Percentiles rank a stretch among this genome's conserved stretches.
Conservation (phyloP, 495 filamentous ascomycete species). For the Thozetella sp. region DNA sequence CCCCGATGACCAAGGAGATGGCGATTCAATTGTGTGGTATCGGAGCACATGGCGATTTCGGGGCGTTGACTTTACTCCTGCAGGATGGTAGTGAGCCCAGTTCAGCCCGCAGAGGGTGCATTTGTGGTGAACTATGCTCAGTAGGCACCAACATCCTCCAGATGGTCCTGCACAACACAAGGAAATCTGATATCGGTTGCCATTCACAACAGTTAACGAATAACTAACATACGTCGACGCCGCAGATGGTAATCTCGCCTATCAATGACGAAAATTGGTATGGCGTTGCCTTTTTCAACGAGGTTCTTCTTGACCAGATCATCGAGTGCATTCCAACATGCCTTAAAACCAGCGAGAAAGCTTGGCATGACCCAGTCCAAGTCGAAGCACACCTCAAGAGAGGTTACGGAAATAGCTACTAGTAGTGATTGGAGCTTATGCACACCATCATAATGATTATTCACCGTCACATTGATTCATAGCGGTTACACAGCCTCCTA, state of each 20-base stretch:
- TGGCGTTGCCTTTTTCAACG: constrained; percentile 52
- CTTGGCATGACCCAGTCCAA: constrained; percentile 22
- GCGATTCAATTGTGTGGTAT: constrained; percentile 32
- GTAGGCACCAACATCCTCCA: constrained; percentile 11
- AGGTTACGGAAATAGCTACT: constrained; percentile 32
- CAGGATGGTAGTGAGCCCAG: constrained; percentile 43
- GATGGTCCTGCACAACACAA: background rate
- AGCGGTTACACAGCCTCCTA: too few relatives aligned
- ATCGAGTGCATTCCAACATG: constrained; percentile 36
- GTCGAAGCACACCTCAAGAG: constrained; percentile 38
- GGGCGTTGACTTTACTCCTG: constrained; percentile 46
- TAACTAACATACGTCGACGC: constrained; percentile 40
- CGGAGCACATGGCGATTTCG: constrained; percentile 55
- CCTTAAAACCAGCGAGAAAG: constrained; percentile 24
- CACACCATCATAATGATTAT: too few relatives aligned
- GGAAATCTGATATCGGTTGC: background rate
- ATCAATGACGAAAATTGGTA: constrained; percentile 44
- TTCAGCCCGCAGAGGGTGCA: constrained; percentile 46
- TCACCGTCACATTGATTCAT: too few relatives aligned
- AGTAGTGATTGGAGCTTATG: too few relatives aligned
- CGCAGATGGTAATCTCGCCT: constrained; percentile 46
- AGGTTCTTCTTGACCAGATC: constrained; percentile 30
- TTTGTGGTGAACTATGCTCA: constrained; percentile 39
- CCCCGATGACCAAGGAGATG: constrained; percentile 14
- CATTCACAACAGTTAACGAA: constrained; percentile 33